Evolutionary conservation across 352 stramenopile genomes (phyloP).

Genomic region (Aphanomyces astaci): DNA sequence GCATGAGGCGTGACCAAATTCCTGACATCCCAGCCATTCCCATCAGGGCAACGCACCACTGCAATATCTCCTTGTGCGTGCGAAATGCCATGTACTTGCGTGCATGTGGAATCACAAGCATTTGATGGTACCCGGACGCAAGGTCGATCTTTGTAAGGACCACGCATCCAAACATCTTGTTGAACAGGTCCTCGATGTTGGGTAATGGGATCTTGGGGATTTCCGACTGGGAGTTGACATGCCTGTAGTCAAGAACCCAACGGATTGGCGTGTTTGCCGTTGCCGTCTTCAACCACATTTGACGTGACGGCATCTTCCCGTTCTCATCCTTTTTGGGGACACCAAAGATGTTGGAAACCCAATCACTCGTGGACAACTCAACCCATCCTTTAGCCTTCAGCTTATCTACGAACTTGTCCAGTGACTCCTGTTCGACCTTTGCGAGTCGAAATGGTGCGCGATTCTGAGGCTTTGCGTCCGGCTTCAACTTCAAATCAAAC

Average conservation of each 20-base stretch:
- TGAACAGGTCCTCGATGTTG: conserved; percentile 26
- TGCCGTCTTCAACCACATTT: no score
- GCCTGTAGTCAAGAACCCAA: no score
- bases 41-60: conserved; percentile 19
- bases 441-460: conserved; percentile 7
- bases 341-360: conserved; percentile 28
- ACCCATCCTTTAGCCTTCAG: no score
- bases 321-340: conserved; percentile 25
- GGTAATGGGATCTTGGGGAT: conserved; percentile 25
- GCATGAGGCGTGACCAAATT: conserved; percentile 13
- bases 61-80: no score
- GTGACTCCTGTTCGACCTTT: conserved; percentile 11
- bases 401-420: conserved; percentile 23
- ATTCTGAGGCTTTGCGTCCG: neutral
- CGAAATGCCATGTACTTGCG: no score
- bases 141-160: conserved; percentile 21
- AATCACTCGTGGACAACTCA: conserved; percentile 22
- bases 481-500: neutral
- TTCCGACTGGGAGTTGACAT: conserved; percentile 1
- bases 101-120: conserved; percentile 19
- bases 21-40: conserved; percentile 4
- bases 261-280: no score
- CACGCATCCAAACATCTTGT: conserved; percentile 7
- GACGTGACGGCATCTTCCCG: conserved; percentile 8
- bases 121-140: no score